Evolutionary conservation across 2,329 filamentous ascomycete genomes (phyloP), one percentile per base, ranked within the genome.

Genomic region (Cercospora brassicicola): DNA sequence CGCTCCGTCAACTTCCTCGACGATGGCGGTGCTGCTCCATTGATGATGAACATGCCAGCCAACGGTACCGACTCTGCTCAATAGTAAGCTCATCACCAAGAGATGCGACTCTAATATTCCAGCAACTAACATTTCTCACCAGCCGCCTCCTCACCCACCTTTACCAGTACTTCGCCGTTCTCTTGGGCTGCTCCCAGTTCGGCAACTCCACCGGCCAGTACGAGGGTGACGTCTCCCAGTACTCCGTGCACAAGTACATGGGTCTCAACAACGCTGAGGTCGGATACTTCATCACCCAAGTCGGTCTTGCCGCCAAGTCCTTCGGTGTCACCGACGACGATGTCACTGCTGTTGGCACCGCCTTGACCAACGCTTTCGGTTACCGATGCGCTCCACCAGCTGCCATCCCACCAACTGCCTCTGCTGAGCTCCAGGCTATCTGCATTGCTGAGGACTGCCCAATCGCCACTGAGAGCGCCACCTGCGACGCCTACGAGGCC

Each of bases 1-100:
- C 78, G 81, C 1, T 79, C 84, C 2, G 79, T 88, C 77, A 89
- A 89, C 81, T 89, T 88, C 77, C 81, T 89, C 28, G 87, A 89
- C 70, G 87, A 83, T 56, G 87, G 87, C 51, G 87, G 83, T 70
- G 86, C 85, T 33, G 81, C 78, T 18, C 85, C 86, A 26, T 74
- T 89, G 70, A 84, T 79, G 81, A 82, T 82, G 75, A 87, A 87
- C 79, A 86, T 79, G 81, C 82, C 87, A 15, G 81, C 86, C 70
- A 82, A 86, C 69, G 79, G 80, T 68, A 80, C 76, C 5, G 81
- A 67, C 18, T 87, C 85, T 0, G 82, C 83, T 66, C 87, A 89
- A 82, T 87, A 86, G 85, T 87, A 82, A 64, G 81, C 76, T 45
- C 11, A 4, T 6, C 26, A 10, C 2, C 20, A 7, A 23, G 10